Conservation (phyloP, 108 stramenopile species). For the Parietichytrium sp. region DNA sequence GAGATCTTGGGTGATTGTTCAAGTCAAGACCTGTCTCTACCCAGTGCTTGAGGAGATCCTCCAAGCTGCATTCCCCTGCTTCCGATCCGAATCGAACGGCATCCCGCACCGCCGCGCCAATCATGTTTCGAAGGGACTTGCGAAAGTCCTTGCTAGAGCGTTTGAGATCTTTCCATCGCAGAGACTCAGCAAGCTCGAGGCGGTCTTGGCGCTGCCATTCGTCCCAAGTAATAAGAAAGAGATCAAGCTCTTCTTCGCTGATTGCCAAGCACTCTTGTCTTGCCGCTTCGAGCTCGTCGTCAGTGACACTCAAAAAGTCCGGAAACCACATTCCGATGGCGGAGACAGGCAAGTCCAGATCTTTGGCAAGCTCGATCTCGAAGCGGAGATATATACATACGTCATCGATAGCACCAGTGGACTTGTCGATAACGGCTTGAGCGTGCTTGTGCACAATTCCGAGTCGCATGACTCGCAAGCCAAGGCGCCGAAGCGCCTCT, state of each 20-base stretch:
- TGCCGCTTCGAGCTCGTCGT: neutral
- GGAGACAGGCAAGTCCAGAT: neutral
- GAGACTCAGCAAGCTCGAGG: slow-evolving; percentile 7
- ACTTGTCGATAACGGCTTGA: neutral
- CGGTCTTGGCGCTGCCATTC: slow-evolving; percentile 34
- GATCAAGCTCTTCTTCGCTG: neutral
- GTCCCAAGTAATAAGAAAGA: neutral
- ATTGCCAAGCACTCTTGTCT: neutral
- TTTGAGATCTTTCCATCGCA: neutral
- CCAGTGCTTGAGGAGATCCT: neutral
- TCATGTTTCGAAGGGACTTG: no score
- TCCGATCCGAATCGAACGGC: no score
- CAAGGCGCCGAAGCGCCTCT: neutral
- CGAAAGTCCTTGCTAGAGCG: no score
- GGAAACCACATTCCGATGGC: neutral
- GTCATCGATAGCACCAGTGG: neutral
- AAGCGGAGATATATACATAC: slow-evolving; percentile 18
- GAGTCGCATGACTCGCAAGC: neutral
- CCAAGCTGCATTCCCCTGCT: neutral
- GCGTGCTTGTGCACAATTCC: slow-evolving; percentile 8
- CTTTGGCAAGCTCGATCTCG: neutral
- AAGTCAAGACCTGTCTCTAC: neutral
- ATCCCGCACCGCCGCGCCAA: no score
- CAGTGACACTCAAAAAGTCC: neutral
- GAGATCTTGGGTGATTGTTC: neutral